Evolutionary conservation across 2,329 filamentous ascomycete genomes (phyloP).

Genomic region (Aspergillus fischeri): DNA sequence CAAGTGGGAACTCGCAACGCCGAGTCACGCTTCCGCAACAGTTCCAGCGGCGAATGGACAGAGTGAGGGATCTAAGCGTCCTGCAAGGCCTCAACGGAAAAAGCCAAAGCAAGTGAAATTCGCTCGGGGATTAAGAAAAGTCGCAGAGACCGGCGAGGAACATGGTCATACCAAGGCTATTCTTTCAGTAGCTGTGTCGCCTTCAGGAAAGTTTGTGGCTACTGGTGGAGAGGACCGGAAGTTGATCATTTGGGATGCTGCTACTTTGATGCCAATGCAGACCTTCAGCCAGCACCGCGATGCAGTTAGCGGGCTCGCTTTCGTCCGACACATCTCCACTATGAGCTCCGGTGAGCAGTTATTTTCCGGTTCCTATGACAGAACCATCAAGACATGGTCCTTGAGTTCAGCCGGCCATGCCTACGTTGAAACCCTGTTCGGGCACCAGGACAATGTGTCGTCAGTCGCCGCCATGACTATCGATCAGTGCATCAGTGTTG

Average conservation of each 20-base stretch:
- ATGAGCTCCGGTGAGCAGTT: constrained; percentile 68
- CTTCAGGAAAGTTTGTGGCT: constrained; percentile 84
- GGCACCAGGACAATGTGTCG: constrained; percentile 86
- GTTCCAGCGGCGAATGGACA: constrained; percentile 54
- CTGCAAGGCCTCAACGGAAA: constrained; percentile 42
- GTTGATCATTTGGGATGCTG: constrained; percentile 83
- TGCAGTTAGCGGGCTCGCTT: constrained; percentile 76
- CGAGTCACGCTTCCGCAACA: constrained; percentile 16
- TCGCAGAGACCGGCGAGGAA: constrained; percentile 41
- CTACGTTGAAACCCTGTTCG: constrained; percentile 93
- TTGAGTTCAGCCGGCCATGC: constrained; percentile 72
- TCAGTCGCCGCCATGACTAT: constrained; percentile 78
- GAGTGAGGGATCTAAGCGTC: constrained; percentile 61
- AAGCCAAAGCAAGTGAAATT: constrained; percentile 49
- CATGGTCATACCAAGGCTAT: constrained; percentile 78
- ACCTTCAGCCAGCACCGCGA: constrained; percentile 92
- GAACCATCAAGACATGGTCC: constrained; percentile 94
- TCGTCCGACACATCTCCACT: constrained; percentile 67
- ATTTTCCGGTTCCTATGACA: constrained; percentile 84
- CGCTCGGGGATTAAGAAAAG: constrained; percentile 40
- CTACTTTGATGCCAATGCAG: constrained; percentile 70
- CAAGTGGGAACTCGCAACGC: constrained; percentile 77
- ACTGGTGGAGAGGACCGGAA: constrained; percentile 83
- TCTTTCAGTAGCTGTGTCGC: constrained; percentile 76
- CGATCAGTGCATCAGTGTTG: constrained; percentile 87